phyloP scores from a whole-genome alignment of 129 eudicot genomes.

The Oenanthe sinensis region DNA sequence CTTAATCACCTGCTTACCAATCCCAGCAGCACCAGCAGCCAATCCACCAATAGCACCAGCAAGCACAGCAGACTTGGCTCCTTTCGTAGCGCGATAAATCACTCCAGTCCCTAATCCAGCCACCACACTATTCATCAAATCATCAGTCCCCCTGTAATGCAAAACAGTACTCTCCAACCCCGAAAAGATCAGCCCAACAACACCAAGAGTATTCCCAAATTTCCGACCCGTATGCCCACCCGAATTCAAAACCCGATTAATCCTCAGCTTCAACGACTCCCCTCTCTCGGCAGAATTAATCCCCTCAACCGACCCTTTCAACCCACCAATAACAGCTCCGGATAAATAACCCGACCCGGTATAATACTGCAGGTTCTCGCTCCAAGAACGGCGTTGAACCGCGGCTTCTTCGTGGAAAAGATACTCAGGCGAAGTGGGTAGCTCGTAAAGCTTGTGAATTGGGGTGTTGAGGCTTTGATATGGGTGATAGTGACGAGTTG shows the following conservation, averaged over 20 bases:
- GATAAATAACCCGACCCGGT: slow-evolving; percentile 21
- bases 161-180: slow-evolving; percentile 17
- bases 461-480: slow-evolving; percentile 24
- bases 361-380: slow-evolving; percentile 21
- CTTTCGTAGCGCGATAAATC: slow-evolving; percentile 13
- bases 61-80: slow-evolving; percentile 20
- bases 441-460: slow-evolving; percentile 16
- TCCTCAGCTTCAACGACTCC: slow-evolving; percentile 14
- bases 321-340: slow-evolving; percentile 20
- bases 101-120: slow-evolving; percentile 22
- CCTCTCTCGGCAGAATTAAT: slow-evolving; percentile 2
- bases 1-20: slow-evolving; percentile 16
- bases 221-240: slow-evolving; percentile 21
- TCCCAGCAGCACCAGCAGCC: slow-evolving; percentile 19
- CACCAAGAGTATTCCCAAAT: slow-evolving; percentile 15
- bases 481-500: slow-evolving; percentile 22
- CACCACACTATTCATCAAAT: slow-evolving; percentile 12
- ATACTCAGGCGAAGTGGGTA: slow-evolving; percentile 28
- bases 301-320: slow-evolving; percentile 11
- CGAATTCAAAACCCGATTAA: slow-evolving; percentile 17
- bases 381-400: slow-evolving; percentile 15
- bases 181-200: slow-evolving; percentile 14
- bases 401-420: slow-evolving; percentile 24
- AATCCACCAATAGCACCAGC: slow-evolving; percentile 19
- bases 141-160: slow-evolving; percentile 16